A percentile compares a stretch with the other conserved stretches of the same genome.
Evolutionary conservation across 768 basidiomycete species (phyloP).

Genomic region (Psilocybe cubensis): DNA sequence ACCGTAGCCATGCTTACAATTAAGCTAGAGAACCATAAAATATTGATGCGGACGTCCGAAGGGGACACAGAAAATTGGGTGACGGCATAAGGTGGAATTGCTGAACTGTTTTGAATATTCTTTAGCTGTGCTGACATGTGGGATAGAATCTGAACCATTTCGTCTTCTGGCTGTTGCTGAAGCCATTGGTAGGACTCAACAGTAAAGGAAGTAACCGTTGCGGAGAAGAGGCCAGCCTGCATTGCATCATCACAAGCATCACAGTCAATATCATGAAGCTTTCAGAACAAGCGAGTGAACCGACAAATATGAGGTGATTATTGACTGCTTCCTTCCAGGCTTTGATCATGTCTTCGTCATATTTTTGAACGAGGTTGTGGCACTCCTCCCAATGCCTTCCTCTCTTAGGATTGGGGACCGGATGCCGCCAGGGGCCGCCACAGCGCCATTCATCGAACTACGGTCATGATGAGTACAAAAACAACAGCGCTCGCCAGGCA

Average conservation of each 20-base stretch:
- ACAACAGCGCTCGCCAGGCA: too few species aligned
- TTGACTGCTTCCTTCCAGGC: constrained; percentile 28
- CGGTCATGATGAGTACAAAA: too few species aligned
- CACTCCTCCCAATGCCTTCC: constrained; percentile 24
- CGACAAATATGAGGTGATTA: constrained; percentile 25
- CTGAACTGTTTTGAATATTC: neutral
- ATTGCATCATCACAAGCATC: too few species aligned
- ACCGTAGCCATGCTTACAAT: constrained; percentile 25
- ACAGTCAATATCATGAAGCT: too few species aligned
- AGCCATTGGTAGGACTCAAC: constrained; percentile 24
- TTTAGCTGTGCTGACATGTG: neutral
- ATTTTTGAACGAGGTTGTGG: constrained; percentile 14
- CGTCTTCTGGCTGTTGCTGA: constrained; percentile 12
- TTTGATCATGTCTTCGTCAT: constrained; percentile 24
- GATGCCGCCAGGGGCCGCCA: constrained; percentile 16
- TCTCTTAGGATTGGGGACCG: constrained; percentile 10
- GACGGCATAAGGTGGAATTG: constrained; percentile 5
- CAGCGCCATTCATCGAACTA: too few species aligned
- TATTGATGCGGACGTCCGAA: constrained; percentile 23
- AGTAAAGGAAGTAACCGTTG: constrained; percentile 25
- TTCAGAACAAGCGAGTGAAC: too few species aligned
- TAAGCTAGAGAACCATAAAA: constrained; percentile 27
- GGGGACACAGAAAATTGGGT: constrained; percentile 11
- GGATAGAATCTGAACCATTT: neutral
- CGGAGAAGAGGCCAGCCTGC: constrained; percentile 27